Base-by-base conservation (phyloP, 169 alveolate species). In the Plasmodium gallinaceum region DNA sequence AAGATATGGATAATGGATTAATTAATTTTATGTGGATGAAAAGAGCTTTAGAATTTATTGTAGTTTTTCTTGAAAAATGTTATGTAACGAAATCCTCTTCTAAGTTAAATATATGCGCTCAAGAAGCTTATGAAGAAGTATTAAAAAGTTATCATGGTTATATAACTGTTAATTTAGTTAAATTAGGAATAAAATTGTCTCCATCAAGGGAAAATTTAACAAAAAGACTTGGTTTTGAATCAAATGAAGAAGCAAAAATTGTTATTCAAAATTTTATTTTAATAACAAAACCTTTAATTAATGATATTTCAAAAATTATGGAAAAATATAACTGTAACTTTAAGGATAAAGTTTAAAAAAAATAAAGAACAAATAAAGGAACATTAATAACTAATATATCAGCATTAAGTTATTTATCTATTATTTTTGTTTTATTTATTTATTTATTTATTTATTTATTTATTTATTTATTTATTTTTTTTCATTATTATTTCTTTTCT, bases 11-110 rank as follows among this genome's bases (percentile, higher is more conserved):
- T 51, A 83, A 83, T 60, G 91, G 91, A 68, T 66, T 83, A 68
- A 65, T 83, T 32, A 60, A 54, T 54, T 83, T 83, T 64, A 26
- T 83, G 61, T 83, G 91, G 91, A 83, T 83, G 91, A 83, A 83
- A 61, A 83, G 91, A 48, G 22, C 91, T 39, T 39, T 83, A n/a
- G 91, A 83, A 43, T 83, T 83, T 54, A 83, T 83, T 54, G 64
- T 83, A n/a, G 46, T 43, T 68, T 83, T 83, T 68, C 73, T 83
- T 24, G 91, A 83, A 66, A 83, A 83, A 62, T 83, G 91, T 62
- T 83, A 83, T 68, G 52, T 83, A 32, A 83, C 91, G 51, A 68
- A 58, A 37, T 45, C 9, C 52, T 52, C 78, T 16, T 68, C 91
- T 18, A 57, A 66, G 18, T 66, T 83, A 68, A 68, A 39, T 22